Evolutionary conservation across 2,329 filamentous ascomycete genomes (phyloP).

Genomic region (Fusarium sp.): DNA sequence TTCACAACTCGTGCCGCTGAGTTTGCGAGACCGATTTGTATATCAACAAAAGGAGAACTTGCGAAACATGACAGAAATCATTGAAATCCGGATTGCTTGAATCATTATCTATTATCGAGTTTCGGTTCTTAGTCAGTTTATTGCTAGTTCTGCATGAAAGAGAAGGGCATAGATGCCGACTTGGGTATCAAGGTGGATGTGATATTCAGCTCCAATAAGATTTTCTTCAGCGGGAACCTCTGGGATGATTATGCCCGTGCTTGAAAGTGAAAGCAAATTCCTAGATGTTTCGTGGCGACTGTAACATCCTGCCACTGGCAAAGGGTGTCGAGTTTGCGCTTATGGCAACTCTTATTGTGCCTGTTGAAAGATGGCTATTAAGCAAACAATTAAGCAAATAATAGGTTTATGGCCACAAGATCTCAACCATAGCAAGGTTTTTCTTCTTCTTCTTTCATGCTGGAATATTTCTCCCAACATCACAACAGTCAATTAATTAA

Average conservation of each 20-base stretch:
- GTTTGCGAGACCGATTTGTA: background rate
- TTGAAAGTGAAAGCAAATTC: background rate
- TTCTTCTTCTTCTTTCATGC: background rate
- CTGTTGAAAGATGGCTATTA: slow-evolving; percentile 5
- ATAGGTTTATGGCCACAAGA: background rate
- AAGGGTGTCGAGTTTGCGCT: background rate
- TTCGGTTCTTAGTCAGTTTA: background rate
- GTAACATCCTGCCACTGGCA: background rate
- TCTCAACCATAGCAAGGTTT: background rate
- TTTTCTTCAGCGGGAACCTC: background rate
- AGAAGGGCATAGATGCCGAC: background rate
- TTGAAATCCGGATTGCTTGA: background rate
- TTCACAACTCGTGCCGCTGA: background rate
- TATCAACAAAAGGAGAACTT: background rate
- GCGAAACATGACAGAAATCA: background rate
- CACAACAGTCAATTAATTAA: background rate
- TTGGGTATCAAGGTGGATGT: background rate
- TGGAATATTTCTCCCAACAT: background rate
- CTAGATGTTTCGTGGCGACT: background rate
- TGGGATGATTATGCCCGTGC: background rate
- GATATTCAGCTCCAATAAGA: background rate
- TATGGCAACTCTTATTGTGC: slow-evolving; percentile 3
- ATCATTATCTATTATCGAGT: background rate
- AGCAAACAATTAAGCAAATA: background rate
- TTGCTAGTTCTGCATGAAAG: background rate